Evolutionary conservation across 805 yeast genomes (phyloP).

Genomic region (Saccharomycopsis vini): DNA sequence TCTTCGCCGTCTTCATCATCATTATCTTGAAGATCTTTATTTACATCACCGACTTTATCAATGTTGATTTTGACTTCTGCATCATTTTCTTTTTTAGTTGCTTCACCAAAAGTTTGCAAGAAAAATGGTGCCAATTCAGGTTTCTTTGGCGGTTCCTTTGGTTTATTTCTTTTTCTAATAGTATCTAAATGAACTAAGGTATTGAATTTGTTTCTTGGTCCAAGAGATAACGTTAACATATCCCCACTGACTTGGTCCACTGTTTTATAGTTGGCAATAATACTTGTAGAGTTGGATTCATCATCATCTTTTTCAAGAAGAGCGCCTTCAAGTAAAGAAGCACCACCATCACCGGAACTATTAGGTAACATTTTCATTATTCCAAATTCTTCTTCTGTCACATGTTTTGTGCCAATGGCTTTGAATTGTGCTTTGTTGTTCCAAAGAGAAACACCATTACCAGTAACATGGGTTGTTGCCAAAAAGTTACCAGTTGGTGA

Average conservation of each 20-base stretch:
- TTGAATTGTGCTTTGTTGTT: constrained; percentile 79
- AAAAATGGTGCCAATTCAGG: constrained; percentile 80
- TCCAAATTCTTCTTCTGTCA: constrained; percentile 64
- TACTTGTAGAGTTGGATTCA: too few relatives aligned
- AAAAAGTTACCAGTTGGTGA: constrained; percentile 84
- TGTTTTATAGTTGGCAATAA: constrained; percentile 29
- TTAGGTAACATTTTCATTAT: constrained; percentile 57
- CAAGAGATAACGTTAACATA: constrained; percentile 64
- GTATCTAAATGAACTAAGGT: constrained; percentile 75
- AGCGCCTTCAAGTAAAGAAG: constrained; percentile 69
- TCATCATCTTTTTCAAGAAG: constrained; percentile 38
- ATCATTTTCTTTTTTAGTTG: constrained; percentile 21
- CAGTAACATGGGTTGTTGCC: constrained; percentile 87
- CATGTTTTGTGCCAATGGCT: constrained; percentile 63
- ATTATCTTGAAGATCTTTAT: constrained; percentile 21
- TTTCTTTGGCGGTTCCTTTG: constrained; percentile 78
- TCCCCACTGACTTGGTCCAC: constrained; percentile 52
- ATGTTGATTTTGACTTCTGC: constrained; percentile 20
- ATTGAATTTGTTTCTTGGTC: constrained; percentile 70
- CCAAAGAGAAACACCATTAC: constrained; percentile 89
- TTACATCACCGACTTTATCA: constrained; percentile 23
- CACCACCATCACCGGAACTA: constrained; percentile 69
- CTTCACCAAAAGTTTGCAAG: constrained; percentile 53
- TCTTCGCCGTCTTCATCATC: constrained; percentile 18
- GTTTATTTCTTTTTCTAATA: constrained; percentile 81